phyloP scores from a whole-genome alignment of 495 filamentous ascomycete species.

The Viridothelium virens region DNA sequence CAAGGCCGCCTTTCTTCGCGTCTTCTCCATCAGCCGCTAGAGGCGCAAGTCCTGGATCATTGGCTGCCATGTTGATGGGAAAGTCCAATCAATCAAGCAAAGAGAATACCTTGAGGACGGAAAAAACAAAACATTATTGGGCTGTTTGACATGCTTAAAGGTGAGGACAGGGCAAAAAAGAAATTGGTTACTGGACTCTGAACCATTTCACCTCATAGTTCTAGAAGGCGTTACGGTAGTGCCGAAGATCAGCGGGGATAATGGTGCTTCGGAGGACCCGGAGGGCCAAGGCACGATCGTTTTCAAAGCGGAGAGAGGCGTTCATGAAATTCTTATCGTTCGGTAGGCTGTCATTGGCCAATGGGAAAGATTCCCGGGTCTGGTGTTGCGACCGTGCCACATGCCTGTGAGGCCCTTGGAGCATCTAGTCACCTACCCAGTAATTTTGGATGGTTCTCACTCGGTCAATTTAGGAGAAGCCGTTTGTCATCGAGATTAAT shows the following conservation, averaged over 20 bases:
- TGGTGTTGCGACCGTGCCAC: not conserved
- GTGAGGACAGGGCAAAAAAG: not conserved
- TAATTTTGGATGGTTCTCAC: too few species aligned
- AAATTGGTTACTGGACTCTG: not conserved
- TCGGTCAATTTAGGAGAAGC: too few species aligned
- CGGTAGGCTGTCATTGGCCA: not conserved
- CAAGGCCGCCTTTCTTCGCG: constrained; percentile 21
- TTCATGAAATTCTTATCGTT: not conserved
- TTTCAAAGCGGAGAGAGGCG: not conserved
- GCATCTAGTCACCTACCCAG: too few species aligned
- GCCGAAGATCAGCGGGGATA: too few species aligned
- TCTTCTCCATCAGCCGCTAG: constrained; percentile 20
- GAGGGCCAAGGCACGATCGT: too few species aligned
- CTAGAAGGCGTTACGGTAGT: not conserved
- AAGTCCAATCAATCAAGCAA: not conserved
- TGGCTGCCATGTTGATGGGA: constrained; percentile 19
- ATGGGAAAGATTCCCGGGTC: not conserved
- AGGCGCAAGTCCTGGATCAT: constrained; percentile 22
- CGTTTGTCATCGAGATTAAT: too few species aligned
- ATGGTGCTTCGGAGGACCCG: too few species aligned
- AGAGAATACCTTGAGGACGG: not conserved
- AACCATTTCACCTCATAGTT: not conserved
- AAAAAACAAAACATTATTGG: not conserved
- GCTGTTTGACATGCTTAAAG: not conserved
- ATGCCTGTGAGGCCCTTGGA: too few species aligned